Base-by-base conservation (phyloP, 306 rosid species). In the Acacia confusa region DNA sequence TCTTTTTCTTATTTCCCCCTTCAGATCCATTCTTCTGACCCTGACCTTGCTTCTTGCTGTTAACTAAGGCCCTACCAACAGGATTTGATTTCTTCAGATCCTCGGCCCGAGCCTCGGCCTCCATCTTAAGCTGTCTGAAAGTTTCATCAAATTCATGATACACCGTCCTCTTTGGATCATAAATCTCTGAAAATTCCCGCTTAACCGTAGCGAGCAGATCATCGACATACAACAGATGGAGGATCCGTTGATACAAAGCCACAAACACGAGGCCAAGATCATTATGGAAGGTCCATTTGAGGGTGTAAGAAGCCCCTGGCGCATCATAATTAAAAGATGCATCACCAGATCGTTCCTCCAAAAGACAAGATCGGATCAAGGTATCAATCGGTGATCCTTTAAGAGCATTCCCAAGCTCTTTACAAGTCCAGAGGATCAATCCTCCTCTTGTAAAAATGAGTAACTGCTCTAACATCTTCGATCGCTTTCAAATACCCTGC, bases 401-500 rank as follows among this genome's bases (percentile, higher is more conserved):
- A 41, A 95, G 91, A 52, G 98, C 97, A 72, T 95, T 92, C 17
- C 94, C 92, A 19, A 94, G 85, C 84, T 94, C 91, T 63, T 90
- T 91, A 84, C 95, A 95, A 2, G 97, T 91, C 97, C 98, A 95
- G 38, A 95, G 97, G 88, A 91, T 95, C 75, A 95, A 85, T 17
- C 97, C 98, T 60, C 98, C 97, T 74, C 98, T 83, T 7, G 98
- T 95, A 82, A 92, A 95, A 77, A 95, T 95, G 80, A 95, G 85
- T 77, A 95, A 84, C 55, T 95, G 97, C 83, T 95, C 98, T 86
- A 95, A 84, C 98, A 95, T 95, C 80, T 77, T 84, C 66, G 67
- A 75, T 72, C 30, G 17, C 68, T 32, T 72, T 8, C 78, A 71
- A 72, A 72, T 52, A 36, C 81, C 88, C 94, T 91, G 86, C 70